Conservation (phyloP, 2,329 filamentous ascomycete species). For the Truncatella angustata region DNA sequence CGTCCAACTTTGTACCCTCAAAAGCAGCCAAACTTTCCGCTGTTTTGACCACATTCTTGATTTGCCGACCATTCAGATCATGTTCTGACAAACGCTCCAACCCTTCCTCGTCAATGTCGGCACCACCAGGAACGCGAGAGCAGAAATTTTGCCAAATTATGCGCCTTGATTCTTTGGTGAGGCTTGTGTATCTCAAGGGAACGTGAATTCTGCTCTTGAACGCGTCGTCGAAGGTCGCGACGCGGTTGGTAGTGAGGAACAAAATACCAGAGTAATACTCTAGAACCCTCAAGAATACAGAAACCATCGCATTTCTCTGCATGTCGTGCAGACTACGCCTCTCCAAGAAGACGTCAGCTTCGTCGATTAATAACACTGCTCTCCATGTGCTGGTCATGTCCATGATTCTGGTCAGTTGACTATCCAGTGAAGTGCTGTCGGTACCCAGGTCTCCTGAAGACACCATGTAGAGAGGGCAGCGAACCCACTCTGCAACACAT, state of each 20-base stretch:
- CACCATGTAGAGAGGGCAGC: slow-evolving; percentile 30
- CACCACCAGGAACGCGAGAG: slow-evolving; percentile 32
- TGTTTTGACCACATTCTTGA: slow-evolving; percentile 30
- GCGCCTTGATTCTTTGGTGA: slow-evolving; percentile 38
- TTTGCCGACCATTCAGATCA: slow-evolving; percentile 29
- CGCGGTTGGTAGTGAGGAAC: slow-evolving; percentile 7
- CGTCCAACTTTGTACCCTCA: slow-evolving; percentile 24
- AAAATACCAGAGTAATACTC: slow-evolving; percentile 10
- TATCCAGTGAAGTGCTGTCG: slow-evolving; percentile 20
- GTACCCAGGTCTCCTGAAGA: slow-evolving; percentile 27
- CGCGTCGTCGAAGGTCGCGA: slow-evolving; percentile 5
- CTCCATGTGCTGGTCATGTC: slow-evolving; percentile 40
- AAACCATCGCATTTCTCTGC: slow-evolving; percentile 13
- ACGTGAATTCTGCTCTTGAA: slow-evolving; percentile 9
- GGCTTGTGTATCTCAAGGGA: slow-evolving; percentile 22
- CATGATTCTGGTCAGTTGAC: slow-evolving; percentile 23
- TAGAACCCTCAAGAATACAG: slow-evolving; percentile 13
- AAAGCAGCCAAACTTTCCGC: slow-evolving; percentile 30
- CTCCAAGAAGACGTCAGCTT: slow-evolving; percentile 31
- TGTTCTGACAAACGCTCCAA: slow-evolving; percentile 19
- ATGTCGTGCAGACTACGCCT: slow-evolving; percentile 22
- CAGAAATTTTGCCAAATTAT: slow-evolving; percentile 33
- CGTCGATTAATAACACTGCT: slow-evolving; percentile 29
- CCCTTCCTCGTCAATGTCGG: slow-evolving; percentile 15
- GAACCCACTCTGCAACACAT: slow-evolving; percentile 31